Conservation (phyloP, 2,329 filamentous ascomycete species). For the Rutstroemia sp. region DNA sequence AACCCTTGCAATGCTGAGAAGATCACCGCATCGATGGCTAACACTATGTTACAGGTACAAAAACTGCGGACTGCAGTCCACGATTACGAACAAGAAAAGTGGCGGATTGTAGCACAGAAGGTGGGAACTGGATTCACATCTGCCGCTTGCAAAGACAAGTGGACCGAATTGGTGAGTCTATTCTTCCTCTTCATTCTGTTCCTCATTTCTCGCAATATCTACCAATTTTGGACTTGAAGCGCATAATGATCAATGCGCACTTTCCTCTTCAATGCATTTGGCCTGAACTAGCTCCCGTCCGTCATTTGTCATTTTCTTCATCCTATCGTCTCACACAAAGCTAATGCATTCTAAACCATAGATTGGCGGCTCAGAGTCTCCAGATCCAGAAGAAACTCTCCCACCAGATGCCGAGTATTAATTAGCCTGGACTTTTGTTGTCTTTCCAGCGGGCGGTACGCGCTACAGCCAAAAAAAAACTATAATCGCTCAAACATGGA, state of each 20-base stretch:
- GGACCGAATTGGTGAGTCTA: conserved; percentile 23
- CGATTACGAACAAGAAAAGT: conserved; percentile 87
- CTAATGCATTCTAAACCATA: background rate
- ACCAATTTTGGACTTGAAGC: background rate
- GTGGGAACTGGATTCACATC: conserved; percentile 87
- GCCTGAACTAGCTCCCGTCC: too few species aligned
- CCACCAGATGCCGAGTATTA: background rate
- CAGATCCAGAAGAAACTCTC: background rate
- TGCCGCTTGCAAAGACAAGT: conserved; percentile 68
- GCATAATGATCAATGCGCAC: background rate
- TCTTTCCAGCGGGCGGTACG: too few species aligned
- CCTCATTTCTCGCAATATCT: background rate
- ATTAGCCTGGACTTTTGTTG: background rate
- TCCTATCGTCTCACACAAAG: background rate
- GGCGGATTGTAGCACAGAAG: conserved; percentile 86
- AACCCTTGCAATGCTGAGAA: conserved; percentile 10
- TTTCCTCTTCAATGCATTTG: background rate
- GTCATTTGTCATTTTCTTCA: background rate
- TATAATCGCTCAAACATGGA: too few species aligned
- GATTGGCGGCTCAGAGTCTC: background rate
- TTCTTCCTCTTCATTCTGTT: background rate
- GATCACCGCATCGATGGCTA: conserved; percentile 15
- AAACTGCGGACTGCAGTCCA: conserved; percentile 70
- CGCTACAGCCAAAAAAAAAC: too few species aligned
- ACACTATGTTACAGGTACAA: conserved; percentile 49